Percentiles rank a stretch among this genome's conserved stretches.
phyloP scores from a whole-genome alignment of 2,329 filamentous ascomycete species.

The Ophiostoma sp. region DNA sequence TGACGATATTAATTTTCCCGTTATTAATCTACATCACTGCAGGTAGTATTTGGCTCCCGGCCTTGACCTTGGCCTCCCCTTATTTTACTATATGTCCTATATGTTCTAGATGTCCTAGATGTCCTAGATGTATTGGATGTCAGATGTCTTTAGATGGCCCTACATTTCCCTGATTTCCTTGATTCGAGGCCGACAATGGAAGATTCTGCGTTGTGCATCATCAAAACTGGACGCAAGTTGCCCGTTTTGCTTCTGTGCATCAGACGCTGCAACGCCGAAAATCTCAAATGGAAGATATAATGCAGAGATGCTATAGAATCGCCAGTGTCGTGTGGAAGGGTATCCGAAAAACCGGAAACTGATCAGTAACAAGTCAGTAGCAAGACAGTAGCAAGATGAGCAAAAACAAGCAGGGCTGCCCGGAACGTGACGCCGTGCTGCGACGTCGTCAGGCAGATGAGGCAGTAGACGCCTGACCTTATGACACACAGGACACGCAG shows the following conservation, averaged over 20 bases:
- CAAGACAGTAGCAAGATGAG: no score
- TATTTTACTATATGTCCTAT: neutral
- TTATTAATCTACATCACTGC: neutral
- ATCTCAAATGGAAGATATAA: neutral
- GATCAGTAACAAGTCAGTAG: neutral
- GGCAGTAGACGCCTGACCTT: neutral
- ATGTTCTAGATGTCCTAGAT: neutral
- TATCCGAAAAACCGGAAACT: neutral
- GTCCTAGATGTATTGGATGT: neutral
- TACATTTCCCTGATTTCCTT: neutral
- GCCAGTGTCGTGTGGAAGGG: neutral
- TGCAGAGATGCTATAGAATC: neutral
- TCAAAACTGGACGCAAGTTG: neutral
- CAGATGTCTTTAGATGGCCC: neutral
- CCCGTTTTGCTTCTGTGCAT: neutral
- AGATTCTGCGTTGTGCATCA: constrained; percentile 6
- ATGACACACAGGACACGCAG: neutral
- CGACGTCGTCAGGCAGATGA: neutral
- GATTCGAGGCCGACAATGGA: neutral
- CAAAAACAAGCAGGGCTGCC: neutral
- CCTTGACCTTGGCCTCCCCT: neutral
- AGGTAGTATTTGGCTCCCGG: neutral
- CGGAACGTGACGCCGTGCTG: constrained; percentile 4
- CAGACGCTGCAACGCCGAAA: neutral
- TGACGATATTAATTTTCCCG: neutral